Evolutionary conservation across 2,329 filamentous ascomycete genomes (phyloP).

Genomic region (Colletotrichum sidae): DNA sequence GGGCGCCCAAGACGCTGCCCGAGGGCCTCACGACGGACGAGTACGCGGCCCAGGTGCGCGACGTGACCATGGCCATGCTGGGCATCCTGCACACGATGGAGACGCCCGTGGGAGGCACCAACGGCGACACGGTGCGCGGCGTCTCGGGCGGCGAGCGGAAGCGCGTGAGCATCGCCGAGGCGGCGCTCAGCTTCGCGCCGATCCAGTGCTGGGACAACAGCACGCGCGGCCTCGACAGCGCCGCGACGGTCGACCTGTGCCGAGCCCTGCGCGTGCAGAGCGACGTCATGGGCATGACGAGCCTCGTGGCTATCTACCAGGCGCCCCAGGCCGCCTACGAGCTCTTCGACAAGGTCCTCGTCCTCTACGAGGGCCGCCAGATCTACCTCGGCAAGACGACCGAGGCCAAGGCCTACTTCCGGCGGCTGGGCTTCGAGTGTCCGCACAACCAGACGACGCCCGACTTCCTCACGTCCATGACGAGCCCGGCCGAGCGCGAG

Average conservation of each 20-base stretch:
- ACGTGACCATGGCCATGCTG: conserved; percentile 79
- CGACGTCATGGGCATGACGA: conserved; percentile 67
- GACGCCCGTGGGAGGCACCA: conserved; percentile 77
- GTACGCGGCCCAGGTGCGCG: conserved; percentile 66
- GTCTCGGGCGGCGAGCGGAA: conserved; percentile 76
- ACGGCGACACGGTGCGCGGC: conserved; percentile 68
- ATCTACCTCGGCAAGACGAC: conserved; percentile 57
- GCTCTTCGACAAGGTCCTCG: conserved; percentile 75
- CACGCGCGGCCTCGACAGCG: conserved; percentile 72
- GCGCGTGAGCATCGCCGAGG: conserved; percentile 82
- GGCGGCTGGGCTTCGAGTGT: conserved; percentile 66
- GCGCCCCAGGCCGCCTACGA: conserved; percentile 56
- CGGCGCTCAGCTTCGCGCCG: conserved; percentile 51
- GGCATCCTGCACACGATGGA: conserved; percentile 77
- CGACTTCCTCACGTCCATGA: conserved; percentile 74
- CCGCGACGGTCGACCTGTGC: conserved; percentile 75
- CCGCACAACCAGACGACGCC: conserved; percentile 70
- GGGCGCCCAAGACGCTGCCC: conserved; percentile 60
- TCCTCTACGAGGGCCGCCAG: conserved; percentile 76
- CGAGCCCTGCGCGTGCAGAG: conserved; percentile 70
- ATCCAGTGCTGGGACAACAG: conserved; percentile 79
- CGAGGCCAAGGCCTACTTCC: conserved; percentile 43
- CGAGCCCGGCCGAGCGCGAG: conserved; percentile 52
- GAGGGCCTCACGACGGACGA: conserved; percentile 55
- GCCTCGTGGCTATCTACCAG: conserved; percentile 74